Conservation (phyloP, 768 basidiomycete species). For the Sarcomyxa edulis region DNA sequence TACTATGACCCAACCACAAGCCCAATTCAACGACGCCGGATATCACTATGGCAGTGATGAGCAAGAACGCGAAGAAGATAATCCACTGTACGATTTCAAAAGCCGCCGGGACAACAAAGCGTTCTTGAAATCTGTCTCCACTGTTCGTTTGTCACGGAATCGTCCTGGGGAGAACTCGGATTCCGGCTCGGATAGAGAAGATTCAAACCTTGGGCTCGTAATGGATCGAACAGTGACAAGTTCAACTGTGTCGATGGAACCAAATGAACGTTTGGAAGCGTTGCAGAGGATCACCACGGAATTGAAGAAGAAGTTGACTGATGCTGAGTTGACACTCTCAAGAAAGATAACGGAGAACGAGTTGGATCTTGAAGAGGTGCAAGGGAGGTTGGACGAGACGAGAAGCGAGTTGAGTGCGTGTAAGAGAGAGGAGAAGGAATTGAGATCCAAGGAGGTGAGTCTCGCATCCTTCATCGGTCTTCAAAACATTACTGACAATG, state of each 20-base stretch:
- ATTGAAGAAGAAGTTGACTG: constrained; percentile 66
- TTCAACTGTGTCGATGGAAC: constrained; percentile 68
- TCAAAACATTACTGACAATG: constrained; percentile 4
- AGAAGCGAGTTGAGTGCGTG: constrained; percentile 70
- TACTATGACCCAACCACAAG: constrained; percentile 43
- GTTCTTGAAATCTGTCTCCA: constrained; percentile 37
- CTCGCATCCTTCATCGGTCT: constrained; percentile 5
- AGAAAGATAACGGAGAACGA: constrained; percentile 73
- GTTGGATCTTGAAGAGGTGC: constrained; percentile 76
- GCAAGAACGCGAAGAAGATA: constrained; percentile 1
- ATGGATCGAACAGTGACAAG: constrained; percentile 52
- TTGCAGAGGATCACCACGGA: constrained; percentile 72
- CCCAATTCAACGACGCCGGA: constrained; percentile 17
- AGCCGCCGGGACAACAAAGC: constrained; percentile 23
- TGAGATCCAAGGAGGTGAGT: constrained; percentile 78
- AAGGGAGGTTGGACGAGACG: constrained; percentile 72
- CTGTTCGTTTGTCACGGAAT: constrained; percentile 55
- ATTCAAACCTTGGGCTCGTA: constrained; percentile 51
- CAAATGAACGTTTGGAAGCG: constrained; percentile 68
- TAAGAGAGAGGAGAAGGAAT: constrained; percentile 90
- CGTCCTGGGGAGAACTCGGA: constrained; percentile 40
- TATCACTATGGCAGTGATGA: constrained; percentile 9
- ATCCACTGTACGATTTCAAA: constrained; percentile 29
- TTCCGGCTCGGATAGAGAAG: constrained; percentile 42
- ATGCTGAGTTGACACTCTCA: constrained; percentile 66